Percentiles rank a stretch among this genome's conserved stretches.
Conservation (phyloP, 331 rosid species). For the Erythrophleum ivorense region DNA sequence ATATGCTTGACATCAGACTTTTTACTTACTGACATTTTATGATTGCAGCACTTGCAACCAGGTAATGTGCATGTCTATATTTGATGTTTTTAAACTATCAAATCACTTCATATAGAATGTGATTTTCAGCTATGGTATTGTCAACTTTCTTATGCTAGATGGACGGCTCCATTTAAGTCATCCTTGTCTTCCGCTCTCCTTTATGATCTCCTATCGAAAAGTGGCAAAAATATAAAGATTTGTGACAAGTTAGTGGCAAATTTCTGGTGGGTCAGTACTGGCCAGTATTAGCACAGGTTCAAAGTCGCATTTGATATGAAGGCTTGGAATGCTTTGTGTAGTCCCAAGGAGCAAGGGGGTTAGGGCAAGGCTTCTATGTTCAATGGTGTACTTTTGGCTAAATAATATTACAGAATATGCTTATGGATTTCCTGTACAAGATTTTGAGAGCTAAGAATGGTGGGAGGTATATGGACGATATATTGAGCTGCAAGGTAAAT, state of each 20-base stretch:
- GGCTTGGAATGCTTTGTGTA: not conserved
- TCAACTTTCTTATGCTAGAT: not conserved
- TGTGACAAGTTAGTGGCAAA: too few species aligned
- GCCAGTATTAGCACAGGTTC: not conserved
- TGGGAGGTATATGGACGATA: too few species aligned
- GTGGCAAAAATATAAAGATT: too few species aligned
- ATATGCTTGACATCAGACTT: conserved; percentile 35
- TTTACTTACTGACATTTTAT: conserved; percentile 35
- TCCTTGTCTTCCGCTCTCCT: not conserved
- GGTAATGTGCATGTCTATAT: not conserved
- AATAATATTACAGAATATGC: too few species aligned
- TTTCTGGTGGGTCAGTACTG: too few species aligned
- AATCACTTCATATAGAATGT: not conserved
- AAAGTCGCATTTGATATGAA: not conserved
- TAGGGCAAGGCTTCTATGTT: too few species aligned
- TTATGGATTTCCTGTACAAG: too few species aligned
- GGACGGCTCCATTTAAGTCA: not conserved
- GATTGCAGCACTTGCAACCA: conserved; percentile 14
- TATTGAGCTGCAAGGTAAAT: too few species aligned
- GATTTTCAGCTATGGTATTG: not conserved
- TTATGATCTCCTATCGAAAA: too few species aligned
- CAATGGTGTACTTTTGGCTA: too few species aligned
- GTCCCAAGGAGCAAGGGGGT: not conserved
- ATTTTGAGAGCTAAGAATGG: too few species aligned
- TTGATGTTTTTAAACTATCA: not conserved